Conservation (phyloP, 352 stramenopile species). For the Globisporangium ultimum region DNA sequence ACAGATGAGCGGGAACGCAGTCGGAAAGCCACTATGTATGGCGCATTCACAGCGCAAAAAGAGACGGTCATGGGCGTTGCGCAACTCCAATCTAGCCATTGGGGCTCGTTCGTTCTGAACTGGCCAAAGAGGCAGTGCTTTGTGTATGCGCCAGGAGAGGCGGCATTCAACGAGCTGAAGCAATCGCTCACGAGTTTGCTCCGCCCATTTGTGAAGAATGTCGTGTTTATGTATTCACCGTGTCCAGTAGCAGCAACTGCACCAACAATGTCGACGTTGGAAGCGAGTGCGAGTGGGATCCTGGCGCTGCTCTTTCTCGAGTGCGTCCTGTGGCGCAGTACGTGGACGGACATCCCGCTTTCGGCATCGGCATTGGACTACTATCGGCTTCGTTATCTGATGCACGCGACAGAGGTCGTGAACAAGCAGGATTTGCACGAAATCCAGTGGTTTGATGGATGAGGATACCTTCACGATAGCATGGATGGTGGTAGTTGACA, state of each 20-base stretch:
- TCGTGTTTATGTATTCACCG: slow-evolving; percentile 1
- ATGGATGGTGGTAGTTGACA: too few relatives aligned
- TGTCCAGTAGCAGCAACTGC: background rate
- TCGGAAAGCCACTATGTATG: background rate
- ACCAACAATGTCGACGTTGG: too few relatives aligned
- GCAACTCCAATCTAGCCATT: background rate
- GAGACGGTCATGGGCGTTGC: background rate
- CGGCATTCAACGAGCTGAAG: slow-evolving; percentile 4
- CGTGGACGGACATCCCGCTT: background rate
- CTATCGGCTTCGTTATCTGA: background rate
- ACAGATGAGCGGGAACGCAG: background rate
- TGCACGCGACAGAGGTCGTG: background rate
- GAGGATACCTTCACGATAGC: too few relatives aligned
- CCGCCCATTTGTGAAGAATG: background rate
- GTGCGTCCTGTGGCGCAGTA: background rate
- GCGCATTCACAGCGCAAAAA: background rate
- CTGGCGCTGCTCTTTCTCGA: slow-evolving; percentile 10
- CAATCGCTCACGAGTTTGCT: background rate
- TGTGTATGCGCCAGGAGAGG: background rate
- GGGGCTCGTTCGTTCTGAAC: slow-evolving; percentile 1
- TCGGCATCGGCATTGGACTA: background rate
- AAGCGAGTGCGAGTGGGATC: too few relatives aligned
- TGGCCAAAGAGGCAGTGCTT: background rate
- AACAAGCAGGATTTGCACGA: background rate
- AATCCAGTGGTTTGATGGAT: too few relatives aligned